These are phyloP conservation scores for Nicotiana tabacum DNA, from an alignment of 257 asterid species.

Conservation along the genomic window DNA sequence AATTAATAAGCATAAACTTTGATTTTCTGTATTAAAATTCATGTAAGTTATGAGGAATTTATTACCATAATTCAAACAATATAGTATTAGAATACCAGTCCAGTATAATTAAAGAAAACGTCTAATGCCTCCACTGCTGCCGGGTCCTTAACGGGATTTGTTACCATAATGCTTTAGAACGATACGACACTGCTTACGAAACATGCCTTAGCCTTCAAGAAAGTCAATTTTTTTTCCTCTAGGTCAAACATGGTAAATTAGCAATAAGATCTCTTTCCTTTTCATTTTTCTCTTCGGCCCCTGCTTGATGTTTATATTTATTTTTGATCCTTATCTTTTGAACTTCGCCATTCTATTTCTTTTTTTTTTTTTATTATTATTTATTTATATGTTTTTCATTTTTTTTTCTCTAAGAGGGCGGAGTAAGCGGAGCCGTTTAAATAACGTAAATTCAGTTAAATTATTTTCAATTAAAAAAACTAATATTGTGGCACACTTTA, in stretches of 20 bases:
- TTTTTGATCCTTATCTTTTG: background rate
- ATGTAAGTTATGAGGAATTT: no score
- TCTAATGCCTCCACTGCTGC: background rate
- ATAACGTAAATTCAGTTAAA: no score
- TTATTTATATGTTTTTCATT: background rate
- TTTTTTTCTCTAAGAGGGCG: no score
- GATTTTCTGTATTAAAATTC: no score
- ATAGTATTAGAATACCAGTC: no score
- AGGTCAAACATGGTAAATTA: background rate
- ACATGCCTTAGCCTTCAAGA: slow-evolving; percentile 3
- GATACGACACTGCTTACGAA: slow-evolving; percentile 2
- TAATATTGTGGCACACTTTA: no score
- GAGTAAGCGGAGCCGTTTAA: no score
- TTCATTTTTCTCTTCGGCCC: background rate
- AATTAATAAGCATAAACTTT: no score
- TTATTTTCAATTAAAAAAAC: no score
- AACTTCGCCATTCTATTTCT: background rate
- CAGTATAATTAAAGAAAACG: background rate
- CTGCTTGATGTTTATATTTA: background rate
- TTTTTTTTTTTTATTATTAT: background rate
- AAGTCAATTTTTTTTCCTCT: background rate
- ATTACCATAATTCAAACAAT: no score
- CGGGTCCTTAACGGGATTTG: background rate
- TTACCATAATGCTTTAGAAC: background rate
- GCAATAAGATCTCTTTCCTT: background rate